These are phyloP conservation scores for Didymosphaeria variabile DNA, from an alignment of 2,329 filamentous ascomycete species.

Conservation along the genomic window DNA sequence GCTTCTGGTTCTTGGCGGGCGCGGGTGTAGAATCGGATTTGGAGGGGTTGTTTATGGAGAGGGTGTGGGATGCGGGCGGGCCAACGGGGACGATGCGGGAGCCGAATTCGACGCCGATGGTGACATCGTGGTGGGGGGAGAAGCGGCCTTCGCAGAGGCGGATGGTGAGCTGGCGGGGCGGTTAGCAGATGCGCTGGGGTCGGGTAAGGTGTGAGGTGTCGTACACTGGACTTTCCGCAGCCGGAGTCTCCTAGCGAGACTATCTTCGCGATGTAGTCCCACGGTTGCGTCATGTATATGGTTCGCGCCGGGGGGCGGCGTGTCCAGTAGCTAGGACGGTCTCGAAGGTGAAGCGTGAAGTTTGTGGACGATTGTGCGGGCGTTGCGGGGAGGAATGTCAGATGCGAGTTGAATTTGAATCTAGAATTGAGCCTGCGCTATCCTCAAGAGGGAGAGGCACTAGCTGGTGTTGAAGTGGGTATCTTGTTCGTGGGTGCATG, in stretches of 20 bases:
- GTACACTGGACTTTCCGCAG: constrained; percentile 86
- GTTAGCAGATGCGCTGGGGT: constrained; percentile 23
- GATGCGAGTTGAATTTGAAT: background rate
- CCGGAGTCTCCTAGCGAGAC: constrained; percentile 97
- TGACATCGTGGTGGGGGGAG: constrained; percentile 93
- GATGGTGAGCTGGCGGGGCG: constrained; percentile 74
- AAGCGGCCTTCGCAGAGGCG: constrained; percentile 97
- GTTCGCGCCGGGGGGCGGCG: constrained; percentile 20
- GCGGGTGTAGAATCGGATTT: constrained; percentile 29
- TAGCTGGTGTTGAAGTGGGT: background rate
- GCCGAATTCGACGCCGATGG: constrained; percentile 96
- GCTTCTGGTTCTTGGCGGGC: constrained; percentile 39
- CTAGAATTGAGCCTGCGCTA: background rate
- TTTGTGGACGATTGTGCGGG: background rate
- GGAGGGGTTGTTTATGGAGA: constrained; percentile 63
- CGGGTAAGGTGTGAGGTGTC: constrained; percentile 25
- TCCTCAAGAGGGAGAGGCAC: background rate
- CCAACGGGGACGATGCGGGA: constrained; percentile 92
- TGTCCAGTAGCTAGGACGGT: constrained; percentile 9
- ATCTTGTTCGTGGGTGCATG: background rate
- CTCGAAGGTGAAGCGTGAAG: constrained; percentile 20
- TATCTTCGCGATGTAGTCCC: constrained; percentile 99
- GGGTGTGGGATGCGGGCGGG: constrained; percentile 73
- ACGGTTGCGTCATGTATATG: constrained; percentile 68
- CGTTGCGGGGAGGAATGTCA: constrained; percentile 1